Percentiles rank a stretch among this genome's conserved stretches.
phyloP scores from a whole-genome alignment of 495 filamentous ascomycete genomes.

The Hypomontagnella submonticulosa region DNA sequence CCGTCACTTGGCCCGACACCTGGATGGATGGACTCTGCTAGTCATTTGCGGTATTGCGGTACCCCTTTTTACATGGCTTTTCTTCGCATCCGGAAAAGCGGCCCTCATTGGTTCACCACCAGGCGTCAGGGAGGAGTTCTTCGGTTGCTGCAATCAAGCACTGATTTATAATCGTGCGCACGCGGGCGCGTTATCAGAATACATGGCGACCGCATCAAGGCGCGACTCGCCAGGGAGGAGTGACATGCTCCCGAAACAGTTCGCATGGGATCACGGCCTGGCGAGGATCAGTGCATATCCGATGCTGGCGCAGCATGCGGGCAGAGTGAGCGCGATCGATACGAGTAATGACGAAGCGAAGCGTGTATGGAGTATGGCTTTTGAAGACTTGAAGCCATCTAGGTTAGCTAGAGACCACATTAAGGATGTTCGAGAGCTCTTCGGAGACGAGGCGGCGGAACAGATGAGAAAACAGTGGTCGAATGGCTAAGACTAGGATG shows the following conservation, averaged over 20 bases:
- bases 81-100: slow-evolving; percentile 61
- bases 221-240: slow-evolving; percentile 33
- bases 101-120: slow-evolving; percentile 53
- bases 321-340: slow-evolving; percentile 45
- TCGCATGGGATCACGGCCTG: slow-evolving; percentile 45
- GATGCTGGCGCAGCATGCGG: slow-evolving; percentile 48
- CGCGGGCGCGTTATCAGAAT: slow-evolving; percentile 44
- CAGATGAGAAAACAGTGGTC: slow-evolving; percentile 27
- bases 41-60: slow-evolving; percentile 52
- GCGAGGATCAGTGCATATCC: slow-evolving; percentile 49
- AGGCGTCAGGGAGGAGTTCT: slow-evolving; percentile 54
- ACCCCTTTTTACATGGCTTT: slow-evolving; percentile 52
- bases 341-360: slow-evolving; percentile 46
- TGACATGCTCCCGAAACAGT: slow-evolving; percentile 49
- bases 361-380: slow-evolving; percentile 51
- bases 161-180: slow-evolving; percentile 56
- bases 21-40: slow-evolving; percentile 53
- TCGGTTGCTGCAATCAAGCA: slow-evolving; percentile 61
- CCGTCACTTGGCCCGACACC: slow-evolving; percentile 38
- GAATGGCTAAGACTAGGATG: slow-evolving; percentile 1
- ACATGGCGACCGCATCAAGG: slow-evolving; percentile 39
- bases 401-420: slow-evolving; percentile 39
- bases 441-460: slow-evolving; percentile 39
- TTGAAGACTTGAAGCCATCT: slow-evolving; percentile 44
- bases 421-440: slow-evolving; percentile 37